Base-by-base conservation (phyloP, 1,284 basidiomycete genomes). In the Neonothopanus nambi region DNA sequence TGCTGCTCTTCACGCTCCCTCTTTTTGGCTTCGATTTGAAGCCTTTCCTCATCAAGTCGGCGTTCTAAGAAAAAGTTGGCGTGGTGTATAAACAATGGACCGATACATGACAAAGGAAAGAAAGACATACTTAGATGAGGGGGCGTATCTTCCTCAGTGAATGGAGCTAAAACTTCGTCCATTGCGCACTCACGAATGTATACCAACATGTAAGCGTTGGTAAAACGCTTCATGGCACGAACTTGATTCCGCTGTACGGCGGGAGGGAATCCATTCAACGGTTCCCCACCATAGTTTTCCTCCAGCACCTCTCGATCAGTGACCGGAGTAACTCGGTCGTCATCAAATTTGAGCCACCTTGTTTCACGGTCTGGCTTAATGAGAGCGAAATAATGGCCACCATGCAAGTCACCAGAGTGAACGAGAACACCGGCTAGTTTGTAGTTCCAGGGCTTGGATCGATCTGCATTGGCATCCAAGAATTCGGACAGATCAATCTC, bases 181-280 rank as follows among this genome's bases (percentile, higher is more conserved):
- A 92, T 84, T 30, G 84, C 86, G 11, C 77, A 79, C 70, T 98
- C 95, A 51, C 95, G 87, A 51, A 99, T 86, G 71, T 99, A 99
- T 36, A 99, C 97, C 78, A 99, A 79, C 97, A 99, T 99, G 78
- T 99, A 99, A 37, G 97, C 97, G 70, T 99, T 99, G 24, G 96
- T 99, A 73, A 99, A 98, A 52, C 97, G 89, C 75, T 99, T 99
- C 82, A 98, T 90, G 12, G 95, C 89, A 30, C 96, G 85, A 8
- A 95, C 91, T 70, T 95, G 89, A 61, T 92, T 93, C 48, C 93
- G 86, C 70, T 94, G 93, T 60, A 89, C 75, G 2, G 87, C 79
- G 0, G 85, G 80, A 1, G 86, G 82, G 21, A 89, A 65, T 1
- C 91, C 90, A 61, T 93, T 93, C 55, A 91, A 68, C 40, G 90